Conservation (phyloP, 352 stramenopile genomes). For the Globisporangium nagaii region DNA sequence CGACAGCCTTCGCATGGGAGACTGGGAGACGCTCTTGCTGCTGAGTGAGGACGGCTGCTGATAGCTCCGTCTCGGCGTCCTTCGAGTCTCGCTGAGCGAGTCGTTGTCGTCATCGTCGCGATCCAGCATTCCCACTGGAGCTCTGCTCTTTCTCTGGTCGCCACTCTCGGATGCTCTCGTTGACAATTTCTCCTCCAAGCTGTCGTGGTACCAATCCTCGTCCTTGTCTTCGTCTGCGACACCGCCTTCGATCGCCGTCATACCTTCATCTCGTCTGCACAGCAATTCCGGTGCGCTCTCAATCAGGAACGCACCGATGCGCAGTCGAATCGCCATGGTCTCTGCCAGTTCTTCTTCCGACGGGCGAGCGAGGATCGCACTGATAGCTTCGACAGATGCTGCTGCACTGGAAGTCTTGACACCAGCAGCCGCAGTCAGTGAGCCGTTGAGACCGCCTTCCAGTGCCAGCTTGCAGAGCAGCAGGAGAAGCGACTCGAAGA, state of each 20-base stretch:
- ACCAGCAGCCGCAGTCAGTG: no score
- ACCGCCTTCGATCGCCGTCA: no score
- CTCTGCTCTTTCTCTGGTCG: neutral
- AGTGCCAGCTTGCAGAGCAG: conserved; percentile 25
- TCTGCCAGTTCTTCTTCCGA: neutral
- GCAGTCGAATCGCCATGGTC: neutral
- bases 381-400: conserved; percentile 13
- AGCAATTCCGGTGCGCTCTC: conserved; percentile 17
- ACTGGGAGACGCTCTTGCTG: neutral
- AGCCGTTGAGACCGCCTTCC: conserved; percentile 6
- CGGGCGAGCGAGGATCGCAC: conserved; percentile 6
- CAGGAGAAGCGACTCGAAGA: conserved; percentile 25
- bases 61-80: neutral
- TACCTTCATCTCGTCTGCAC: neutral
- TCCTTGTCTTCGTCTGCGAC: neutral
- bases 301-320: conserved; percentile 18
- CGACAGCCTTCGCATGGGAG: neutral
- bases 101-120: neutral
- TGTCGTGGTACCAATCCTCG: neutral
- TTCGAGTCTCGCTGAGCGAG: neutral
- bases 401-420: conserved; percentile 3
- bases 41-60: neutral
- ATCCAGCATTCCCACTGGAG: neutral
- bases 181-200: no score
- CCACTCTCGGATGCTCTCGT: no score